Evolutionary conservation across 192 early-diverging fungal species (phyloP), one percentile per base, ranked within the genome.

Genomic region (Glomus cerebriforme): DNA sequence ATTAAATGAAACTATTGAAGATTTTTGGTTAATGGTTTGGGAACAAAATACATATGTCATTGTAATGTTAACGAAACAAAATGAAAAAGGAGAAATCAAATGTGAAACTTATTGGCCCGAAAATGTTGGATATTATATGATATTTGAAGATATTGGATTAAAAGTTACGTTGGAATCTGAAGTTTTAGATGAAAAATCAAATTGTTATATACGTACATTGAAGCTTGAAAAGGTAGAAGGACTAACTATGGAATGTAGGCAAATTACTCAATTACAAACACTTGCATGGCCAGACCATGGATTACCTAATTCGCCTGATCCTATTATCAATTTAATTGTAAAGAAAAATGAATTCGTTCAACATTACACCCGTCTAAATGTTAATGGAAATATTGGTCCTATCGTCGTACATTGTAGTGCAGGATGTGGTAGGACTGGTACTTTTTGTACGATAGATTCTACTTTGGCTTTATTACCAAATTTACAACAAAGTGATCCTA

Each of bases 21-120:
- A 97, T 81, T 97, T 98, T 84, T 98, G 97, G 97, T 85, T 87
- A 77, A 95, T 97, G 94, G 83, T 93, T 8, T 91, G 92, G 90
- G 94, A 98, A 82, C 91, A 95, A 59, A 69, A 86, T 29, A 72
- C 84, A 3, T 45, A 79, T 3, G 89, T 98, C 5, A 88, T 98
- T 60, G 95, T 97, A 1, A 95, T 95, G 92, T 85, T 98, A 75
- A 96, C 96, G 19, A 82, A 83, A 39, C 93, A 95, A 80, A 85
- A 88, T 13, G 97, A 98, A 81, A 85, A 83, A 49, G 90, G 92
- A 3, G 82, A 89, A 47, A 76, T 84, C 4, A 97, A 97, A 81
- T 97, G 95, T 80, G 85, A 90, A 65, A 86, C 87, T 29, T 98
- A 97, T 83, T 98, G 97, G 95, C 95, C 96, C 8, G 60, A 64